Base-by-base conservation (phyloP, 2,329 filamentous ascomycete species). In the Fusarium vanettenii region DNA sequence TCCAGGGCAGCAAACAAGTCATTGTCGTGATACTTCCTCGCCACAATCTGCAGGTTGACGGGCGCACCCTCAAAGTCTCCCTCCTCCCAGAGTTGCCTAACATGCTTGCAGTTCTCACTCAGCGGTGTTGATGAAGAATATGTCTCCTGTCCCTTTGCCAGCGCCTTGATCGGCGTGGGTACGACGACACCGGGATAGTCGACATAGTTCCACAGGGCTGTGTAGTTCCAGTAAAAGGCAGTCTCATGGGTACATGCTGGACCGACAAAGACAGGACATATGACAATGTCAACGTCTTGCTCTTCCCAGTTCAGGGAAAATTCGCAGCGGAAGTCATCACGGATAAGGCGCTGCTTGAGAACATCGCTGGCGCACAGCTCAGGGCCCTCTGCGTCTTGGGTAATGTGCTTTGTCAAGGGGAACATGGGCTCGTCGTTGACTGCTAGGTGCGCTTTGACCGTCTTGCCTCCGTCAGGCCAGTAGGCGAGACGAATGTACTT, bases 191-290 rank as follows among this genome's bases (percentile, higher is more conserved):
- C 82, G 0, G 83, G 82, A 18, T 80, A 83, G 55, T 84, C 82
- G 2, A 84, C 71, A 20, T 83, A 81, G 29, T 84, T 84, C 74
- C 79, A 84, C 8, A 83, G 74, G 6, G 81, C 79, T 0, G 82
- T 83, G 64, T 84, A 83, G 22, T 82, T 81, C 81, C 81, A 83
- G 63, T 82, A 79, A 1, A 80, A 75, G 0, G 79, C 74, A 3
- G 82, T 82, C 14, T 84, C 82, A 50, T 85, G 83, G 2, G 70
- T 67, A 10, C 79, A 76, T 0, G 83, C 83, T 0, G 83, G 81
- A 1, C 81, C 71, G 9, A 74, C 60, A 2, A 74, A 75, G 0
- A 63, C 71, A 0, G 71, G 72, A 0, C 69, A 75, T 2, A 84
- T 64, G 0, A 85, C 70, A 0, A 84, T 68, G 31, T 84, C 83